phyloP scores from a whole-genome alignment of 495 filamentous ascomycete species.

The Usnea hakonensis region DNA sequence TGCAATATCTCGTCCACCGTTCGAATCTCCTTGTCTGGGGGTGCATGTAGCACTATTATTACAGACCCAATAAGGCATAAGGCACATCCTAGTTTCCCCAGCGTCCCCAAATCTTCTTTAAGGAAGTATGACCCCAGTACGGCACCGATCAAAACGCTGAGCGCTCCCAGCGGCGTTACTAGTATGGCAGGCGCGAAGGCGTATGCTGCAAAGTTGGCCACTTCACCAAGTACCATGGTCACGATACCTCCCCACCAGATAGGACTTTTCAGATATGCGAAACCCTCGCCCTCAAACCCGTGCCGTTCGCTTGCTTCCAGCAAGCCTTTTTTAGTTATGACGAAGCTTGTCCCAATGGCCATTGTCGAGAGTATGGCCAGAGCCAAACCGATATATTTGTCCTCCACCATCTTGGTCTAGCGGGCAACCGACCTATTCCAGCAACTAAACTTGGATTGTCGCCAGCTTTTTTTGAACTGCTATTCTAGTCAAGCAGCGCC shows the following conservation, averaged over 20 bases:
- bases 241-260: conserved; percentile 92
- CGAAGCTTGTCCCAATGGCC: conserved; percentile 88
- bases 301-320: conserved; percentile 82
- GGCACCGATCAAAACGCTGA: conserved; percentile 90
- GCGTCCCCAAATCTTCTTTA: conserved; percentile 73
- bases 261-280: conserved; percentile 82
- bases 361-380: conserved; percentile 87
- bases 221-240: conserved; percentile 77
- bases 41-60: conserved; percentile 94
- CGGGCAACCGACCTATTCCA: background rate
- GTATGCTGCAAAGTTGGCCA: conserved; percentile 95
- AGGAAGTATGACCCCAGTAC: conserved; percentile 92
- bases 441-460: background rate
- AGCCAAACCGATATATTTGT: conserved; percentile 82
- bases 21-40: conserved; percentile 81
- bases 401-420: conserved; percentile 21
- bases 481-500: conserved; percentile 9
- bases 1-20: conserved; percentile 81
- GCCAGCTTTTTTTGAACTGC: background rate
- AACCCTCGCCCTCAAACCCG: conserved; percentile 96
- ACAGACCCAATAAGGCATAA: conserved; percentile 94
- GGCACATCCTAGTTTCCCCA: conserved; percentile 92
- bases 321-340: conserved; percentile 90
- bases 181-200: conserved; percentile 96
- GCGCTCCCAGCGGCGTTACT: conserved; percentile 86